These are phyloP conservation scores for Dactylellina parvicollis DNA, from an alignment of 2,329 filamentous ascomycete species.

Conservation along the genomic window DNA sequence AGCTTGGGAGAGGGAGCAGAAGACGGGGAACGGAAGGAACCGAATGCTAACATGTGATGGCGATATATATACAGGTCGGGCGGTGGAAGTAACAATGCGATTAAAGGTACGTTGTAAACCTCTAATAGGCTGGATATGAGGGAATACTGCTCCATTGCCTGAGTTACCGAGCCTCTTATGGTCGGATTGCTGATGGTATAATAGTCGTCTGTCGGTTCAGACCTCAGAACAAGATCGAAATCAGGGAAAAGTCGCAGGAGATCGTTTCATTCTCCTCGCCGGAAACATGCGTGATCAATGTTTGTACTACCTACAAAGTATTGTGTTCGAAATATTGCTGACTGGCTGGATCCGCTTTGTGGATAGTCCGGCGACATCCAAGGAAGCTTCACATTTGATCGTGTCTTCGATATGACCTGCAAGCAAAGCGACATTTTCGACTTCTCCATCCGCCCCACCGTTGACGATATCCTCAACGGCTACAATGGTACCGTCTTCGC, in stretches of 20 bases:
- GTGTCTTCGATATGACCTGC: conserved; percentile 94
- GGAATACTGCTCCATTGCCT: not conserved
- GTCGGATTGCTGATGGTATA: conserved; percentile 54
- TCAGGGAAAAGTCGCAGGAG: conserved; percentile 86
- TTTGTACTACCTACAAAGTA: no score
- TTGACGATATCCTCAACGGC: conserved; percentile 97
- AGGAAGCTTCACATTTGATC: conserved; percentile 93
- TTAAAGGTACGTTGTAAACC: conserved; percentile 64
- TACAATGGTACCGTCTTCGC: conserved; percentile 99
- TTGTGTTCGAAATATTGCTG: no score
- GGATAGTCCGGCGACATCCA: conserved; percentile 60
- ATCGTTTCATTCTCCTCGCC: conserved; percentile 89
- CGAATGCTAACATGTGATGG: conserved; percentile 8
- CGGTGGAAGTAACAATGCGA: conserved; percentile 63
- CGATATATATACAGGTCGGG: conserved; percentile 55
- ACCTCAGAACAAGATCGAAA: conserved; percentile 94
- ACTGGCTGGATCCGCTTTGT: no score
- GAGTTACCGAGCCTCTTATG: not conserved
- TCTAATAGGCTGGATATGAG: not conserved
- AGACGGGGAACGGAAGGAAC: conserved; percentile 49
- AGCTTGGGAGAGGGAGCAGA: not conserved
- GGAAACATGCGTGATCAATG: conserved; percentile 86
- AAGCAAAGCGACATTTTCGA: conserved; percentile 94
- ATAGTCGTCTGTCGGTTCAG: conserved; percentile 96
- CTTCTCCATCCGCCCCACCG: conserved; percentile 93